Evolutionary conservation across 768 basidiomycete genomes (phyloP).

Genomic region (Macrolepiota fuliginosa): DNA sequence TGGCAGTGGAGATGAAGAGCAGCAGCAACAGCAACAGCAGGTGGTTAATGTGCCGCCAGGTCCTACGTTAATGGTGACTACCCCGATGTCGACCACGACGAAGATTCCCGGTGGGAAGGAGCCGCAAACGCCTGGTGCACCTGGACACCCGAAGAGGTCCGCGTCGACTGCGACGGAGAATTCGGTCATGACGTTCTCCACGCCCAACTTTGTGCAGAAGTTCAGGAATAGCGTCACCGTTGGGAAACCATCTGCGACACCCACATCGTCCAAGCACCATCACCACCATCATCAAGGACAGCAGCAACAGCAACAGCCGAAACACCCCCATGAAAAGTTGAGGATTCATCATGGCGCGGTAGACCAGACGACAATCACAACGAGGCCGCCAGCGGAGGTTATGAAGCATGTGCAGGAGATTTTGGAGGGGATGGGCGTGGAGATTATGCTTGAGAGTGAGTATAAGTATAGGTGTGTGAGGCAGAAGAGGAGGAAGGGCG

Average conservation of each 20-base stretch:
- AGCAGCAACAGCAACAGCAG: constrained; percentile 12
- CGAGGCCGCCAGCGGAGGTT: constrained; percentile 79
- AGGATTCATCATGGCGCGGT: constrained; percentile 91
- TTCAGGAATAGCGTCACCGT: constrained; percentile 51
- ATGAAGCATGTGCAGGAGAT: constrained; percentile 82
- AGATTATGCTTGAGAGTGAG: constrained; percentile 84
- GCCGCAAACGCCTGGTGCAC: constrained; percentile 21
- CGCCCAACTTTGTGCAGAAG: constrained; percentile 43
- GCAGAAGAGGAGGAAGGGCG: constrained; percentile 65
- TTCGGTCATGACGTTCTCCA: constrained; percentile 32
- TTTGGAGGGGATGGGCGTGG: constrained; percentile 87
- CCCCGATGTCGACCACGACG: constrained; percentile 25
- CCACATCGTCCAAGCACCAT: neutral
- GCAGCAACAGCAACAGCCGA: constrained; percentile 24
- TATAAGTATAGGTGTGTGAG: constrained; percentile 88
- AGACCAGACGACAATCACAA: constrained; percentile 87
- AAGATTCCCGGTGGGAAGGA: neutral
- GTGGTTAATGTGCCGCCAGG: constrained; percentile 24
- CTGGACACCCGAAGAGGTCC: constrained; percentile 40
- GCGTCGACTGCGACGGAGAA: constrained; percentile 41
- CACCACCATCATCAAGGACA: constrained; percentile 16
- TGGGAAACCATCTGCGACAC: constrained; percentile 21
- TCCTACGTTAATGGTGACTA: constrained; percentile 21
- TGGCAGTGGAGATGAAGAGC: constrained; percentile 21
- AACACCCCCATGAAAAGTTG: constrained; percentile 39